Base-by-base conservation (phyloP, 2,329 filamentous ascomycete species). In the Thielaviopsis ethacetica region DNA sequence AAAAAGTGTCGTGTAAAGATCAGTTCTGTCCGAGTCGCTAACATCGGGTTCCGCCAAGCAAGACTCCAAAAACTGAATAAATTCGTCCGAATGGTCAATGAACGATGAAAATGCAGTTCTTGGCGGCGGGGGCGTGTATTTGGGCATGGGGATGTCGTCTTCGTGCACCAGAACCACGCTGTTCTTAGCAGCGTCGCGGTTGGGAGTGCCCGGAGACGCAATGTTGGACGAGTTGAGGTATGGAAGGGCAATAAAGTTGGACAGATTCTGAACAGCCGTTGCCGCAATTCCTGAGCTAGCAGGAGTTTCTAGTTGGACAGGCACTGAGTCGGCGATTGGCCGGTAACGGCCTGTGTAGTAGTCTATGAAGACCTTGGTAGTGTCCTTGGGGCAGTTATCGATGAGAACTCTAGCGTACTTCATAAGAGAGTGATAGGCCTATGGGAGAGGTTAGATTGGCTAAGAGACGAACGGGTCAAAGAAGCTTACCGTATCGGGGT, bases 91-190 rank as follows among this genome's bases (percentile, higher is more conserved):
- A 67, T 96, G 91, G 66, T 96, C 91, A 61, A 98, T 91, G 66
- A 98, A 98, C 0, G 88, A 91, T 1, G 93, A 96, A 66, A 98
- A 98, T 0, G 93, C 91, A 1, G 85, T 90, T 62, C 91, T 78
- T 5, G 93, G 91, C 60, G 85, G 86, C 0, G 93, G 91, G 1
- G 86, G 77, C 5, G 81, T 82, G 70, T 98, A 98, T 63, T 81
- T 77, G 3, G 75, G 73, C 3, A 71, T 66, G 0, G 73, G 67
- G 30, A 70, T 66, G 55, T 75, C 69, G 52, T 82, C 68, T 62
- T 77, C 66, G 63, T 80, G 68, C 64, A 82, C 62, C 15, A 62
- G n/a, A 44, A 59, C 51, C 24, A 73, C 72, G 80, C 59, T 74
- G 76, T 27, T 71, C 47, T 78, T 78, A 6, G 78, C 71, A 54